Percentiles rank a stretch among this genome's conserved stretches.
Conservation (phyloP, 495 filamentous ascomycete genomes). For the Letharia lupina region DNA sequence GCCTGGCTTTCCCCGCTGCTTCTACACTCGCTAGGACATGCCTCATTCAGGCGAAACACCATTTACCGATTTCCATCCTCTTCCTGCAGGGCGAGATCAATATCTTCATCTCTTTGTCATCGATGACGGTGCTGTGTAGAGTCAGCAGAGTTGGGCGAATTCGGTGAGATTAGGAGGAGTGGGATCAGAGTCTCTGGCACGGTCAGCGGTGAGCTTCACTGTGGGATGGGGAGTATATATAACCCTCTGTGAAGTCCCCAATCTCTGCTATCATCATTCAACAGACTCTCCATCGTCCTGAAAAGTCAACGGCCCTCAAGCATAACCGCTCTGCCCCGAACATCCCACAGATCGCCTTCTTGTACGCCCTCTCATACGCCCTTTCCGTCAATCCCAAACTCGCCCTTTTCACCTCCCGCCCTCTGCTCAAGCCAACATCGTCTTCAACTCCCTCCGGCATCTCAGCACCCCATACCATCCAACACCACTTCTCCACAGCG, state of each 20-base stretch:
- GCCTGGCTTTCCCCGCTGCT: background rate
- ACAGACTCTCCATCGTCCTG: background rate
- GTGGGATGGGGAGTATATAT: background rate
- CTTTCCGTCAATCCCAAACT: background rate
- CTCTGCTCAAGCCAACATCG: background rate
- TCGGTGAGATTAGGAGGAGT: background rate
- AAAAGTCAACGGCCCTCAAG: background rate
- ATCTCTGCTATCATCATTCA: background rate
- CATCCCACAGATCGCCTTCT: background rate
- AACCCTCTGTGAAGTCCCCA: background rate
- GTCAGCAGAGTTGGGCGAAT: background rate
- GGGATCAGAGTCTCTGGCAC: background rate
- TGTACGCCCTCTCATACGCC: background rate
- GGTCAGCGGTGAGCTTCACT: background rate
- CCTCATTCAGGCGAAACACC: background rate
- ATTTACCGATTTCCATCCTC: background rate
- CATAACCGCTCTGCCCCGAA: background rate
- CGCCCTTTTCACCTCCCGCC: background rate
- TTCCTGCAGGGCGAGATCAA: background rate
- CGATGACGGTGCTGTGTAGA: background rate
- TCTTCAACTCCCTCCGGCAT: background rate
- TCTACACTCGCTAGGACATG: background rate
- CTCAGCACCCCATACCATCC: background rate
- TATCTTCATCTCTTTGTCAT: background rate
- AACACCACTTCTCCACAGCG: background rate